Percentiles rank a stretch among this genome's conserved stretches.
These are phyloP conservation scores for Trichosporon sp. DNA, from an alignment of 1,284 basidiomycete genomes.

Conservation along the genomic window DNA sequence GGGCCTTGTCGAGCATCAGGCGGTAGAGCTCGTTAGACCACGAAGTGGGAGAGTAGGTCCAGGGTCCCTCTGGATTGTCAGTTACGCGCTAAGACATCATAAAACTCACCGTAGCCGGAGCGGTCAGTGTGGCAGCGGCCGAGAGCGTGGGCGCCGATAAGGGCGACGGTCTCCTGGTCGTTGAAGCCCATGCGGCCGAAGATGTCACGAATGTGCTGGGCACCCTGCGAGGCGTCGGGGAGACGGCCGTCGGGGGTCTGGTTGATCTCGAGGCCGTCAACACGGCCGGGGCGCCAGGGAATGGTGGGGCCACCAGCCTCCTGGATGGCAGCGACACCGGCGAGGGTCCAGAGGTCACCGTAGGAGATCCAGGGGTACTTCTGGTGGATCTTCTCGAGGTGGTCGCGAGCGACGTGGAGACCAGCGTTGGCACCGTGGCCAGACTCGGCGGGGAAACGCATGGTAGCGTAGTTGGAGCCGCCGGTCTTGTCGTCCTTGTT, in stretches of 20 bases:
- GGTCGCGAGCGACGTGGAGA: conserved; percentile 68
- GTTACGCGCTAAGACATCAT: conserved; percentile 43
- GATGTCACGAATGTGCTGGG: conserved; percentile 80
- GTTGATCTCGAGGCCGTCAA: conserved; percentile 70
- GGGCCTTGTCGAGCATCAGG: conserved; percentile 59
- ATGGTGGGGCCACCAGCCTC: conserved; percentile 58
- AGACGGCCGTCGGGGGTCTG: conserved; percentile 90
- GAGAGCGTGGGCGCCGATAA: conserved; percentile 88
- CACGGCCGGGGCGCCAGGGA: conserved; percentile 81
- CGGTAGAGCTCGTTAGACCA: conserved; percentile 88
- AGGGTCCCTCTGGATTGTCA: conserved; percentile 69
- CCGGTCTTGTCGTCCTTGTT: conserved; percentile 81
- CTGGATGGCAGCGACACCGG: conserved; percentile 64
- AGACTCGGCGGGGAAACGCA: conserved; percentile 85
- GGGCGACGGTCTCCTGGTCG: conserved; percentile 93
- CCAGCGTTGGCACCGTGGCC: conserved; percentile 84
- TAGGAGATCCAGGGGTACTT: conserved; percentile 83
- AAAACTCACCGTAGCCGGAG: conserved; percentile 65
- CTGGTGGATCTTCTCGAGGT: conserved; percentile 83
- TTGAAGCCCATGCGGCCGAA: conserved; percentile 96
- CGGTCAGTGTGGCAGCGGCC: conserved; percentile 82
- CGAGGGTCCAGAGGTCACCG: conserved; percentile 90
- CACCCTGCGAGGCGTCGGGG: conserved; percentile 79
- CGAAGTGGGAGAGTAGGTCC: conserved; percentile 47
- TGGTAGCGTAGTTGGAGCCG: conserved; percentile 87